Evolutionary conservation across 2,329 filamentous ascomycete species (phyloP), one percentile per base, ranked within the genome.

Genomic region (Fusarium graminum): DNA sequence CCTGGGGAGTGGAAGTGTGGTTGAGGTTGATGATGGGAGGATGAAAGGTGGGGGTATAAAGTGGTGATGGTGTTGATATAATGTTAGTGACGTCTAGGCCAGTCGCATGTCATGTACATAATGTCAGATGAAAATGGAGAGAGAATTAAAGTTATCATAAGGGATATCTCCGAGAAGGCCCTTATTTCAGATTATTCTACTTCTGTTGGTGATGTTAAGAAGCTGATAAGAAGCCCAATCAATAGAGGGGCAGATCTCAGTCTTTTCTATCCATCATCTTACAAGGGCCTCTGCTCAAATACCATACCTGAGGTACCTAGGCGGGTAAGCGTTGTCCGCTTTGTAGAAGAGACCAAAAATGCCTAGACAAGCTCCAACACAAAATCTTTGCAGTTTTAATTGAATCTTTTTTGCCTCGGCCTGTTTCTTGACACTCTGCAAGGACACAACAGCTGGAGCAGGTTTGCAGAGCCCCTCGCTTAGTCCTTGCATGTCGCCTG

Each of bases 401-500:
- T 6, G 6, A 22, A 22, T 22, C 22, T 22, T 22, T 22, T 22
- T 22, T 22, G 22, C 22, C 22, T 22, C 22, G 22, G 22, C 22
- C 22, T 6, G 22, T 22, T 6, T 22, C 6, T 22, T 22, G 22
- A 10, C 1, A 41, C 39, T 22, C 39, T 34, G 29, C 22, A 22
- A 22, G 22, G 26, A 25, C 22, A 38, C 55, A 55, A 59, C 44
- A 56, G 54, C 36, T 22, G 22, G 22, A 41, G 42, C 47, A 45
- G 39, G 50, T 56, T 64, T 59, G 36, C 25, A 29, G 60, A 65
- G 44, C 60, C 55, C 62, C 63, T 65, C 63, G 63, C 63, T 65
- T 65, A 59, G 41, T 46, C 26, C 36, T 45, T 32, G 45, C 17
- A 22, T 45, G 25, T 19, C 34, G 45, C 17, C 29, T 45, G 25